Evolutionary conservation across 2,329 filamentous ascomycete genomes (phyloP), one percentile per base, ranked within the genome.

Genomic region (Akanthomyces uredinophilus): DNA sequence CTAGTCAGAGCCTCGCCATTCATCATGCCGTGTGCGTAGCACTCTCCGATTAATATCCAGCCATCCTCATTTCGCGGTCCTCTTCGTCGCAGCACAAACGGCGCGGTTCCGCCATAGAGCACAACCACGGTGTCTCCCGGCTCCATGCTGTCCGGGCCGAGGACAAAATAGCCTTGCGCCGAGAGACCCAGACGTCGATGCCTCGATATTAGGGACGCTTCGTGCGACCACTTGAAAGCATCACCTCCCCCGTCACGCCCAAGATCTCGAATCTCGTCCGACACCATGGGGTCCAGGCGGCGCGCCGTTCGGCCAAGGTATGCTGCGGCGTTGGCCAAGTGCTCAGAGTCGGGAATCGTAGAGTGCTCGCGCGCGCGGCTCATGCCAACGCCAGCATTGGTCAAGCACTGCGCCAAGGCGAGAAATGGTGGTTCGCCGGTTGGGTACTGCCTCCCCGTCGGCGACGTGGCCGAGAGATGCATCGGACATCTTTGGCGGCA

Each of bases 11-110:
- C 70, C 63, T 76, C 73, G 1, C 73, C 73, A 37, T 71, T 65
- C 74, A 76, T 76, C 54, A 76, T 60, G 1, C 74, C 74, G 61
- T 75, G 72, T 3, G 74, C 70, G 62, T 75, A 76, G 41, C 74
- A 76, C 63, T 76, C 74, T 1, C 74, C 73, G 14, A 76, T 60
- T 22, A 76, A 58, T 16, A 59, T 62, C 70, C 72, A 74, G 3
- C 64, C 60, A 22, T 63, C 64, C 1, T 51, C 64, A 0, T 55
- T 62, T 0, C 55, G 14, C 8, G 20, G 13, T 3, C 51, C 55
- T 29, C 51, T 53, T 52, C 41, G 65, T 11, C 73, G 66, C 5
- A 76, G 61, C 32, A 74, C 54, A 27, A 73, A 74, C 7, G 73
- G 73, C 1, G 70, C 70, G 50, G 62, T 70, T 0, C 73, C 74